These are phyloP conservation scores for Coemansia interrupta DNA, from an alignment of 192 early-diverging fungal genomes.

Conservation along the genomic window DNA sequence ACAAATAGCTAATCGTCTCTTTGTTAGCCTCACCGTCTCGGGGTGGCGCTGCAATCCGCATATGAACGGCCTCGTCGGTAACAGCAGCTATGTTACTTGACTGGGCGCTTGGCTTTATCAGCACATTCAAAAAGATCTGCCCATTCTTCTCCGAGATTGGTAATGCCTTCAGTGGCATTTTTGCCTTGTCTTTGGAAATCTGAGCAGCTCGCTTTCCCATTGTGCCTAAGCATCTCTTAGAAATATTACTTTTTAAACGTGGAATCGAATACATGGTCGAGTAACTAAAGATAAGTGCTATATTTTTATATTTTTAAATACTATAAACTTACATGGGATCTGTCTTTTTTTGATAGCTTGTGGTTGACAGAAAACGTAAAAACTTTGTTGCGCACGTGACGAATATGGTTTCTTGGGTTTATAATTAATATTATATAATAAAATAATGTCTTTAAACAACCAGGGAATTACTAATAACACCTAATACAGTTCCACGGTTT, in stretches of 20 bases:
- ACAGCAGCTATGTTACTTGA: constrained; percentile 1
- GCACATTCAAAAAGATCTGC: neutral
- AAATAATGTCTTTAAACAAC: neutral
- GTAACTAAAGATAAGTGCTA: too few species aligned
- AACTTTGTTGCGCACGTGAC: neutral
- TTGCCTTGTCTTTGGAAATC: neutral
- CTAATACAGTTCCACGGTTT: too few species aligned
- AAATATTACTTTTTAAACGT: neutral
- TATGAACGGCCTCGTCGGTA: neutral
- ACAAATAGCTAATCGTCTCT: constrained; percentile 11
- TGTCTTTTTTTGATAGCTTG: neutral
- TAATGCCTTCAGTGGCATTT: neutral
- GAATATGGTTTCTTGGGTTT: neutral
- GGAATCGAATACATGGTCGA: neutral
- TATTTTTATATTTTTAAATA: too few species aligned
- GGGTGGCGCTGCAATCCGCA: constrained; percentile 21
- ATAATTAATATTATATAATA: neutral
- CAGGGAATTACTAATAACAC: too few species aligned
- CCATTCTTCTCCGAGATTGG: constrained; percentile 3
- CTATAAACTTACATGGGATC: too few species aligned
- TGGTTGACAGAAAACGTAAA: neutral
- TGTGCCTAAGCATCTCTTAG: neutral
- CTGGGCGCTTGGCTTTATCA: constrained; percentile 11
- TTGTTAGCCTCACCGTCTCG: constrained; percentile 27
- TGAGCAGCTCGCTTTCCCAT: neutral